Evolutionary conservation across 306 rosid species (phyloP), one percentile per base, ranked within the genome.

Genomic region (Rubus idaeus): DNA sequence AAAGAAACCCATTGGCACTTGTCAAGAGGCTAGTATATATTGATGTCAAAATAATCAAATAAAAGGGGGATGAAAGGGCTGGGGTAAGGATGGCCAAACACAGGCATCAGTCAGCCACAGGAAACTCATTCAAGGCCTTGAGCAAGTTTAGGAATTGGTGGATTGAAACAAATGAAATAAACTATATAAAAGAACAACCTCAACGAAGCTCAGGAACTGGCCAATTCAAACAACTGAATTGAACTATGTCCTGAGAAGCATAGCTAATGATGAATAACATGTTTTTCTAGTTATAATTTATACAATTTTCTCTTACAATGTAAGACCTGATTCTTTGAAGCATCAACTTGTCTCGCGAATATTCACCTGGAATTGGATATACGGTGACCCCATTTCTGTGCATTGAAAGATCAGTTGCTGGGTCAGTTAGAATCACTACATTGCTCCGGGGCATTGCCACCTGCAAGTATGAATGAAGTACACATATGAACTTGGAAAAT

Each of bases 291-390:
- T 77, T 81, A 85, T 61, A 58, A 61, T 71, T 23, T 80, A 70
- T 75, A 87, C 80, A 84, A 71, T 42, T 82, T 85, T 81, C 85
- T 84, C 98, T 89, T 95, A 89, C 98, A 84, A 95, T 92, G 93
- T 95, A 95, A 86, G 97, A 90, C 92, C 92, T 90, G 91, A 92
- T 92, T 93, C 98, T 92, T 87, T 92, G 98, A 82, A 95, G 97
- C 97, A 95, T 95, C 96, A 95, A 88, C 89, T 85, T 84, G 97
- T 89, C 97, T 73, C 97, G 89, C 17, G 97, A 88, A 84, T 92
- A 95, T 79, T 92, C 96, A 86, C 97, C 97, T 85, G 79, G 90
- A 70, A 95, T 84, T 66, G 93, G 96, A 81, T 87, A 82, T 51
- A 86, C 71, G 76, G 87, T 81, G 75, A 95, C 97, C 81, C 88